Evolutionary conservation across 768 basidiomycete species (phyloP), one percentile per base, ranked within the genome.

Genomic region (Boletus vinaceobasis): DNA sequence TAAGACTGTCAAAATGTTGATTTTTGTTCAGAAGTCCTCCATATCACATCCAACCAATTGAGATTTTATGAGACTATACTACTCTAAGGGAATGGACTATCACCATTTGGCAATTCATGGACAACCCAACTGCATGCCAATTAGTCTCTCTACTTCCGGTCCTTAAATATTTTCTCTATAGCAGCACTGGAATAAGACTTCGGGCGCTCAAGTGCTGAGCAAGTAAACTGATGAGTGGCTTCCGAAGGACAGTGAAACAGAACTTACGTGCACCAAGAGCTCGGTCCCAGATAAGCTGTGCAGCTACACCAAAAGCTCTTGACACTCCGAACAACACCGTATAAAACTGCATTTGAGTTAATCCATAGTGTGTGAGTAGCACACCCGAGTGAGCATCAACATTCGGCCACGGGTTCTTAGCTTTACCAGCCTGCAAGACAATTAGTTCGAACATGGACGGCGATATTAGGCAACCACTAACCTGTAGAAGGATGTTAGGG

Each of bases 331-430:
- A 97, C 56, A 97, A 79, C 52, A 98, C 96, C 61, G 95, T 98
- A 78, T 98, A 98, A 81, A 90, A 98, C 69, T 92, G 83, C 88
- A 95, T 93, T 73, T 95, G 85, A 59, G 80, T 83, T 52, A 96
- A 76, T 46, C 92, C 92, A 65, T 93, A 94, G 74, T 94, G 77
- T 29, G 88, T 87, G 21, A 95, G 75, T 43, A 95, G 83, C 50
- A 84, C 90, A 74, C 92, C 93, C 15, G 96, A 98, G 78, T 96
- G 94, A 47, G 95, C 93, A 71, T 98, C 95, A 53, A 98, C 95
- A 71, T 98, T 98, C 43, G 95, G 95, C 89, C 89, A 93, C 2
- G 90, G 90, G 77, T 93, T 93, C 82, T 92, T 93, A 17, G 90
- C 90, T 73, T 93, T 93, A 62, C 90, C 90, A 62, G 90, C 90